phyloP scores from a whole-genome alignment of 495 filamentous ascomycete genomes.

The Lichina pygmaea region DNA sequence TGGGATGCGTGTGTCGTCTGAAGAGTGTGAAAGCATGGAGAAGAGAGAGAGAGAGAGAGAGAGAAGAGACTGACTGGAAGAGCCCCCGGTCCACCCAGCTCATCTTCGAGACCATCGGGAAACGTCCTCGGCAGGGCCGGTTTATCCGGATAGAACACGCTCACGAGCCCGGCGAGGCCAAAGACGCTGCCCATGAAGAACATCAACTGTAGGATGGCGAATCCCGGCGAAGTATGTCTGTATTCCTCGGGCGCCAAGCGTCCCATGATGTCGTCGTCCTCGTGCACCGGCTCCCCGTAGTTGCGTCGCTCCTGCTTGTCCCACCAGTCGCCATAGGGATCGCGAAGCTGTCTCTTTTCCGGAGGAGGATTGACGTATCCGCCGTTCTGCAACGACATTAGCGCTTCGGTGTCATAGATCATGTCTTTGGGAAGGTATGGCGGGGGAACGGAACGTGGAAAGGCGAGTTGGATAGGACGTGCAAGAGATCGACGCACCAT shows the following conservation, averaged over 20 bases:
- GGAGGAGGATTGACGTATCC: conserved; percentile 71
- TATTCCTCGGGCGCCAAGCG: conserved; percentile 80
- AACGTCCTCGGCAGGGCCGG: conserved; percentile 52
- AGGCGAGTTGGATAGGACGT: not conserved
- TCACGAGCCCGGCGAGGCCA: conserved; percentile 42
- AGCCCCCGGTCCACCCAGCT: conserved; percentile 44
- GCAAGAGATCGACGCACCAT: conserved; percentile 23
- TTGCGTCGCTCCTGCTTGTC: conserved; percentile 91
- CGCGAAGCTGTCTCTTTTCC: conserved; percentile 66
- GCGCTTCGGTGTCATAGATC: not conserved
- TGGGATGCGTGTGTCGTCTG: not conserved
- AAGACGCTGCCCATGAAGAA: conserved; percentile 43
- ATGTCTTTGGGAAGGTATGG: not conserved
- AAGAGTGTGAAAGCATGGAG: not conserved
- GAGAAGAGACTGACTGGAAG: conserved; percentile 8
- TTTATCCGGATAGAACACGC: conserved; percentile 62
- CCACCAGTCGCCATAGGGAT: conserved; percentile 91
- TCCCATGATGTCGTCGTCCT: conserved; percentile 88
- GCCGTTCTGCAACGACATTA: conserved; percentile 36
- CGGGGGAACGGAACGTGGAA: not conserved
- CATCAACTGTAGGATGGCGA: conserved; percentile 46
- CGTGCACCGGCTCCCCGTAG: conserved; percentile 84
- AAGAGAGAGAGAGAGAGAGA: not conserved
- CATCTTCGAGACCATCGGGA: conserved; percentile 56
- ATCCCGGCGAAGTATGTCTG: conserved; percentile 48